These are phyloP conservation scores for Sporothrix brasiliensis DNA, from an alignment of 2,329 filamentous ascomycete species.

Conservation along the genomic window DNA sequence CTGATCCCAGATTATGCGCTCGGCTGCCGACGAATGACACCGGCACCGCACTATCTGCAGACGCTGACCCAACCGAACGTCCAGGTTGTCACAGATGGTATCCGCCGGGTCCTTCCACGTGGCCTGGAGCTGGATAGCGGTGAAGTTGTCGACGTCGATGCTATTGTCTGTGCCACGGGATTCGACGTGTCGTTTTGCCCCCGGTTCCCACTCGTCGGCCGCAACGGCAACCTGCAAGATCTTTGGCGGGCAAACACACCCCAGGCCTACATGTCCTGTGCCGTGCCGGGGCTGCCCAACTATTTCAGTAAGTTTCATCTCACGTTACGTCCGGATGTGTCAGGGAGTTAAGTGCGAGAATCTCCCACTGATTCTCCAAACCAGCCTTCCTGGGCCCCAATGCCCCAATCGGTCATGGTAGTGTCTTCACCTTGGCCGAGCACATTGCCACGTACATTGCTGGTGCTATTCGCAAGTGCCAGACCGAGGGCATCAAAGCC, in stretches of 20 bases:
- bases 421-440: constrained; percentile 55
- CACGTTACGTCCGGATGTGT: background rate
- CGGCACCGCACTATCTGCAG: constrained; percentile 54
- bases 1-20: constrained; percentile 56
- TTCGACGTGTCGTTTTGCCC: constrained; percentile 59
- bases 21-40: constrained; percentile 55
- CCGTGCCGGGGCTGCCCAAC: constrained; percentile 56
- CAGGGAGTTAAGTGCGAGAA: too few relatives aligned
- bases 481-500: constrained; percentile 54
- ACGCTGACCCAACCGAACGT: constrained; percentile 53
- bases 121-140: constrained; percentile 54
- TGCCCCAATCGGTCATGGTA: constrained; percentile 55
- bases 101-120: constrained; percentile 52
- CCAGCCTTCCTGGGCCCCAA: constrained; percentile 57
- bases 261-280: constrained; percentile 58
- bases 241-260: constrained; percentile 50
- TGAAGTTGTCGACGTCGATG: constrained; percentile 56
- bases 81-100: constrained; percentile 51
- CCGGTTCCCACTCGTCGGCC: constrained; percentile 54
- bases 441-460: constrained; percentile 58
- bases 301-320: constrained; percentile 53
- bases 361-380: background rate
- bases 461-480: constrained; percentile 52
- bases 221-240: constrained; percentile 56
- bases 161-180: constrained; percentile 61